These are phyloP conservation scores for Fraxinus paxiana DNA, from an alignment of 305 asterid species.

Conservation along the genomic window DNA sequence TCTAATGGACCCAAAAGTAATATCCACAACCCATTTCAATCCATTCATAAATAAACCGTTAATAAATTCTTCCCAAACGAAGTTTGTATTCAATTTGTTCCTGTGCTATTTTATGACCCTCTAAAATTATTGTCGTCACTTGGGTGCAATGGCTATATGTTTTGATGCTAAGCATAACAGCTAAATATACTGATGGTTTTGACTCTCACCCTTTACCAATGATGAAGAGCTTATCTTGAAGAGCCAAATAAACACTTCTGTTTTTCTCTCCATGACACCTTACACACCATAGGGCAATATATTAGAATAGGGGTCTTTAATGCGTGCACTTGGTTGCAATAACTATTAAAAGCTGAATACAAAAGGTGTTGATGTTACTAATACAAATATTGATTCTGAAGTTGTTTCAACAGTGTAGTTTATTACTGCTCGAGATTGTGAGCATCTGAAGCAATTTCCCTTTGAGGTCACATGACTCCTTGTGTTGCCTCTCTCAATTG, in stretches of 20 bases:
- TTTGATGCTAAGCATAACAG: background rate
- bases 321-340: background rate
- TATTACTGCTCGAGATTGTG: background rate
- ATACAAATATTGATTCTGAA: background rate
- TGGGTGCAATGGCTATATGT: slow-evolving; percentile 10
- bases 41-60: background rate
- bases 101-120: background rate
- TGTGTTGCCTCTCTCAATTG: background rate
- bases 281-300: background rate
- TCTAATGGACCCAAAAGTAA: background rate
- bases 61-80: background rate
- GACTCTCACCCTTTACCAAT: background rate
- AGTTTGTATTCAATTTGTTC: slow-evolving; percentile 6
- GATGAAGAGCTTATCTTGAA: background rate
- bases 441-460: background rate
- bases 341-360: background rate
- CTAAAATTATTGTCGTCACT: background rate
- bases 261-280: background rate
- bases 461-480: background rate
- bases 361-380: background rate
- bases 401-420: background rate
- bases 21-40: background rate
- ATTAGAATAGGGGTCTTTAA: background rate
- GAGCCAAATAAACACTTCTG: background rate
- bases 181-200: background rate